A percentile compares a stretch with the other conserved stretches of the same genome.
Conservation (phyloP, 495 filamentous ascomycete species). For the Glonium stellatum region DNA sequence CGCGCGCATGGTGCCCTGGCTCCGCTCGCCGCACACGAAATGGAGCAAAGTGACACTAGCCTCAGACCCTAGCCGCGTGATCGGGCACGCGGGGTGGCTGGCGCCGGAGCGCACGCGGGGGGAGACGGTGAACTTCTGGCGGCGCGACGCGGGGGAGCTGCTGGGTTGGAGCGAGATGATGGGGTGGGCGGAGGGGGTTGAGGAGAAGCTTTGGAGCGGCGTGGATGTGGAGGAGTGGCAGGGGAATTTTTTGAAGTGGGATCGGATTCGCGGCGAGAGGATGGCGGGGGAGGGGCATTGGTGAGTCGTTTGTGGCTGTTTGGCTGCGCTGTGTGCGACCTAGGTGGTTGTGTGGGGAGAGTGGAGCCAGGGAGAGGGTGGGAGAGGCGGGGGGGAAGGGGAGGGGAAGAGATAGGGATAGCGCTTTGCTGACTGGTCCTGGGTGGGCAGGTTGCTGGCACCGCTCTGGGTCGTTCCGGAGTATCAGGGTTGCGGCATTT, state of each 20-base stretch:
- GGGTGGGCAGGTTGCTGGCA: constrained; percentile 9
- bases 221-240: constrained; percentile 4
- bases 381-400: not conserved
- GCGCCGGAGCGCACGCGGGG: constrained; percentile 7
- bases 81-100: constrained; percentile 21
- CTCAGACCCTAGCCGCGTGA: constrained; percentile 13
- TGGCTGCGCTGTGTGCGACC: not conserved
- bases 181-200: constrained; percentile 14
- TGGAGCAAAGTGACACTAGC: constrained; percentile 12
- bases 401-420: not conserved
- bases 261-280: constrained; percentile 1
- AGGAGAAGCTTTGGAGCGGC: constrained; percentile 16
- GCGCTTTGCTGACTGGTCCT: not conserved
- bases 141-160: constrained; percentile 11
- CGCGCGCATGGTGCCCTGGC: constrained; percentile 16
- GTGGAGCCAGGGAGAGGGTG: not conserved
- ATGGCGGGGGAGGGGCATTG: constrained; percentile 13
- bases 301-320: not conserved
- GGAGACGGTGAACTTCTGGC: constrained; percentile 15
- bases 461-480: constrained; percentile 19
- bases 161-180: constrained; percentile 12
- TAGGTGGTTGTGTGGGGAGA: too few relatives aligned
- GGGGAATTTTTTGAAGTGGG: constrained; percentile 11
- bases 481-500: constrained; percentile 13
- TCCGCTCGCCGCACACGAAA: constrained; percentile 11